phyloP scores from a whole-genome alignment of 2,329 filamentous ascomycete genomes.

The Shiraia sp. region DNA sequence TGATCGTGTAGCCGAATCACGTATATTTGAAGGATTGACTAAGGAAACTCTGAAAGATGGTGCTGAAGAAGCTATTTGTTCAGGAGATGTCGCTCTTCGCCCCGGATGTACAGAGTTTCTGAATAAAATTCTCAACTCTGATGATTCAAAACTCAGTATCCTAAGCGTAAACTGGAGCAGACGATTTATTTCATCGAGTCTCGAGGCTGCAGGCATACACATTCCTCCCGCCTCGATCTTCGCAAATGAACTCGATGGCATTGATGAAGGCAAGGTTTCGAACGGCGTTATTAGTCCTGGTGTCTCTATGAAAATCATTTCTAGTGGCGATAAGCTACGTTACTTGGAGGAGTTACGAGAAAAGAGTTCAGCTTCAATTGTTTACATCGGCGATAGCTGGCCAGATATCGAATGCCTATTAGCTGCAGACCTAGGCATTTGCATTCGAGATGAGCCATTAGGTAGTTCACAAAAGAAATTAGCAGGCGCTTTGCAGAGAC shows the following conservation, averaged over 20 bases:
- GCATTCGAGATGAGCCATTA: conserved; percentile 47
- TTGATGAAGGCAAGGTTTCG: conserved; percentile 12
- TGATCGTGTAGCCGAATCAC: conserved; percentile 43
- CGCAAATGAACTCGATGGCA: conserved; percentile 29
- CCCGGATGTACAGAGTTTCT: conserved; percentile 42
- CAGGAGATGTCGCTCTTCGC: conserved; percentile 41
- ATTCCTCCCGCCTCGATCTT: conserved; percentile 8
- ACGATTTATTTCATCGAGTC: conserved; percentile 44
- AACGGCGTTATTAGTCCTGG: conserved; percentile 20
- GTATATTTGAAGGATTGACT: conserved; percentile 47
- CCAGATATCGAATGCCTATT: conserved; percentile 54
- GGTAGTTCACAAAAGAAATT: conserved; percentile 40
- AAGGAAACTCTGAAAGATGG: conserved; percentile 30
- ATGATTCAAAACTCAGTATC: conserved; percentile 31
- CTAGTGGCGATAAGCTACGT: conserved; percentile 47
- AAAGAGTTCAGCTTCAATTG: conserved; percentile 15
- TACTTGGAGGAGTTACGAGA: conserved; percentile 22
- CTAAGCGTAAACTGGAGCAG: conserved; percentile 55
- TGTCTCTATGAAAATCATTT: conserved; percentile 30
- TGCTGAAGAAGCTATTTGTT: conserved; percentile 31
- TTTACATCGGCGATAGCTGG: conserved; percentile 54
- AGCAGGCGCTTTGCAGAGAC: conserved; percentile 35
- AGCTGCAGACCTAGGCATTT: conserved; percentile 52
- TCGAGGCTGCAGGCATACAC: conserved; percentile 11
- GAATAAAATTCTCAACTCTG: conserved; percentile 12